phyloP scores from a whole-genome alignment of 2,329 filamentous ascomycete genomes.

The Talaromyces sp. region DNA sequence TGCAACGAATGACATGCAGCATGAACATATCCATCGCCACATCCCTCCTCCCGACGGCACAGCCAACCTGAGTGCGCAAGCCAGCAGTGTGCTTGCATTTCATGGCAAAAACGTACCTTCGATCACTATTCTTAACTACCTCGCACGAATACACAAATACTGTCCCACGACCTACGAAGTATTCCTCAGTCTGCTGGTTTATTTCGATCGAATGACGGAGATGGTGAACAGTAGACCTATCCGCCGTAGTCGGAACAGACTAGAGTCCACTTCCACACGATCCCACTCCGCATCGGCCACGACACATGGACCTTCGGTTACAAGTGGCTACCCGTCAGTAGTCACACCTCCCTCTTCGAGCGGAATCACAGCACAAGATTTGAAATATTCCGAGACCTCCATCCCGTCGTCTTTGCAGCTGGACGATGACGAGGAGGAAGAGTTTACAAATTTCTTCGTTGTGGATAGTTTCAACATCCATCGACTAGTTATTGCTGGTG shows the following conservation, averaged over 20 bases:
- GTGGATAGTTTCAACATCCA: slow-evolving; percentile 99
- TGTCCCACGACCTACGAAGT: slow-evolving; percentile 98
- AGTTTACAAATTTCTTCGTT: slow-evolving; percentile 72
- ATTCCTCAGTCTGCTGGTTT: slow-evolving; percentile 88
- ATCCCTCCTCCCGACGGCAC: slow-evolving; percentile 58
- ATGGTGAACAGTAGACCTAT: slow-evolving; percentile 77
- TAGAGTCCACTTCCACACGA: slow-evolving; percentile 20
- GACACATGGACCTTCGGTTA: slow-evolving; percentile 16
- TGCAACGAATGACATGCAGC: slow-evolving; percentile 88
- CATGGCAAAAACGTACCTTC: slow-evolving; percentile 97
- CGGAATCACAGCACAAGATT: slow-evolving; percentile 31
- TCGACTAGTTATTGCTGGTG: slow-evolving; percentile 88
- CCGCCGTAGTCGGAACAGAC: slow-evolving; percentile 48
- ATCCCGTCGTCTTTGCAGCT: slow-evolving; percentile 31
- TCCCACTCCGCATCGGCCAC: slow-evolving; percentile 13
- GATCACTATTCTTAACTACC: slow-evolving; percentile 93
- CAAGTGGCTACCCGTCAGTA: slow-evolving; percentile 25
- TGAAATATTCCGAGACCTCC: slow-evolving; percentile 26
- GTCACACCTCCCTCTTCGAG: slow-evolving; percentile 36
- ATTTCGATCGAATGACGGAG: slow-evolving; percentile 99
- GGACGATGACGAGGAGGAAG: slow-evolving; percentile 46
- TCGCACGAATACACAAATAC: slow-evolving; percentile 96
- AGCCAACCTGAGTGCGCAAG: slow-evolving; percentile 57
- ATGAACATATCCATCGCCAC: slow-evolving; percentile 79
- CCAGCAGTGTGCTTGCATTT: slow-evolving; percentile 79